phyloP scores from a whole-genome alignment of 1,284 basidiomycete genomes.

The Takashimella tepidaria region DNA sequence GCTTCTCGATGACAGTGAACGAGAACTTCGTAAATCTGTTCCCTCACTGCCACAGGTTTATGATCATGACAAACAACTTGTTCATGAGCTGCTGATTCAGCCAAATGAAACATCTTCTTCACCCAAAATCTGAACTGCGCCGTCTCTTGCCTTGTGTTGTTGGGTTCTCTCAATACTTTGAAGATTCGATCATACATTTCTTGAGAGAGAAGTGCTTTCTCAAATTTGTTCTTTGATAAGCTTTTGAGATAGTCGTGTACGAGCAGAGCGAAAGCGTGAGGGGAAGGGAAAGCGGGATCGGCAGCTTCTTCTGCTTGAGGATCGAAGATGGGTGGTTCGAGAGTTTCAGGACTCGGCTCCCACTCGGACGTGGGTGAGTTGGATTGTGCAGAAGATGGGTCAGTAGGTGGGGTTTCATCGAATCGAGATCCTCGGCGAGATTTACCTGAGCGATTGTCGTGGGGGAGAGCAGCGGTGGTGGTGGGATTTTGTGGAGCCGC shows the following conservation, averaged over 20 bases:
- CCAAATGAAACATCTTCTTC: constrained; percentile 65
- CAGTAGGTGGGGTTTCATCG: background rate
- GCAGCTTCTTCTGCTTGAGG: constrained; percentile 6
- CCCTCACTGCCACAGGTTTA: constrained; percentile 64
- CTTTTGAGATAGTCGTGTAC: constrained; percentile 21
- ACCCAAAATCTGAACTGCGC: constrained; percentile 74
- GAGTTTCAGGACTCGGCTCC: background rate
- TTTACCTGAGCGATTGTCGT: too few species aligned
- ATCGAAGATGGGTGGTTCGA: constrained; percentile 10
- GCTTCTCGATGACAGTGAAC: constrained; percentile 62
- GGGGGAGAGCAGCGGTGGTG: background rate
- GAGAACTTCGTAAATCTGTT: constrained; percentile 68
- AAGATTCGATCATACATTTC: constrained; percentile 63
- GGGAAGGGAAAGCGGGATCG: constrained; percentile 18
- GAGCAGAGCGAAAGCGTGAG: constrained; percentile 19
- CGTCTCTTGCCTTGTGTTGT: constrained; percentile 51
- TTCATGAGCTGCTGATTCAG: constrained; percentile 39
- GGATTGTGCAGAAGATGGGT: background rate
- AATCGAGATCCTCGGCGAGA: background rate
- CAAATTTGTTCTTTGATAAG: constrained; percentile 50
- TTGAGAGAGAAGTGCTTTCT: constrained; percentile 66
- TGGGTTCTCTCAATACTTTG: constrained; percentile 56
- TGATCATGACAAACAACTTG: constrained; percentile 60
- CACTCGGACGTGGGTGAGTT: background rate
- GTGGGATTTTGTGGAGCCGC: background rate